Base-by-base conservation (phyloP, 306 rosid genomes). In the Pachyrhizus erosus region DNA sequence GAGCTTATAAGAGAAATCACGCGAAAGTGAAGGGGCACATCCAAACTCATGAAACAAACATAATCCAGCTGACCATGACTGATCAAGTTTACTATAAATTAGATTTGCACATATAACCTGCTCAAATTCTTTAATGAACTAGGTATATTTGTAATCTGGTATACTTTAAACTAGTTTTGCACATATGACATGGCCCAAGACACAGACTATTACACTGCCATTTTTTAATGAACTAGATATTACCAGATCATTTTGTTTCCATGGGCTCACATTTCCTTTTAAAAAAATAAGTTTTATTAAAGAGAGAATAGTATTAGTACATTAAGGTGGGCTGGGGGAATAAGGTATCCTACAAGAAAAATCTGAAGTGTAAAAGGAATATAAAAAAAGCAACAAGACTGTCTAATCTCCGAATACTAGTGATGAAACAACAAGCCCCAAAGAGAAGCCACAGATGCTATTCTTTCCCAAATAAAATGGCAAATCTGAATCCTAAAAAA, bases 401-500 rank as follows among this genome's bases (percentile, higher is more conserved):
- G 2, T 52, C 29, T 15, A 37, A 79, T 79, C 42, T 33, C 14
- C 1, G 20, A 45, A 51, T 51, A 54, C 26, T 54, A 39, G 55
- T 0, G 20, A 79, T 21, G 45, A 72, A 71, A 80, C 34, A 55
- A 54, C 2, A 54, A 71, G 31, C 72, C 58, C 79, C 49, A 46
- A 72, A 43, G 49, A 70, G 24, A 79, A 54, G 20, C 14, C 31
- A 52, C 18, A 79, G 18, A 24, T 5, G 15, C 48, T 54, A 67
- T 67, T 48, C 5, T 67, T 68, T n/a, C 34, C 69, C 78, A 80
- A 24, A 58, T 33, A 79, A 21, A 79, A 24, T 57, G 62, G 62
- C 8, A 58, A 70, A 27, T 58, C 17, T 5, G 37, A 13, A 58
- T 80, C 24, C 70, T 4, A n/a, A 58, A 80, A n/a, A 43, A 4